phyloP scores from a whole-genome alignment of 306 rosid species.

The Oemleria cerasiformis region DNA sequence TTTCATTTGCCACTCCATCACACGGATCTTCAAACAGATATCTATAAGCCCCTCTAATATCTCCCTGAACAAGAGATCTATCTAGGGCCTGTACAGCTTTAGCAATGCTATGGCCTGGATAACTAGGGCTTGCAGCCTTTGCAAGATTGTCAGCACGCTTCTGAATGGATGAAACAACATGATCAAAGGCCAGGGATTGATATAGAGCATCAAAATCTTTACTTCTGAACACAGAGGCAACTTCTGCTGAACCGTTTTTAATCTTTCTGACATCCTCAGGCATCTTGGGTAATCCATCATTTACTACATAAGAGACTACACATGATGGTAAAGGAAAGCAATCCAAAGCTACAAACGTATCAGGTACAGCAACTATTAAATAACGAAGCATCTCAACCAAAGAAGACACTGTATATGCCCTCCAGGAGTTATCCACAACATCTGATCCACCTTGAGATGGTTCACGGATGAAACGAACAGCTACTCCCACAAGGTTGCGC shows the following conservation, averaged over 20 bases:
- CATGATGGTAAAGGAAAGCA: constrained; percentile 86
- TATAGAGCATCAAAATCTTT: constrained; percentile 68
- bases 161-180: constrained; percentile 69
- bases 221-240: constrained; percentile 43
- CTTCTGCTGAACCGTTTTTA: constrained; percentile 54
- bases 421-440: constrained; percentile 83
- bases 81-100: constrained; percentile 77
- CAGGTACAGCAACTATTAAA: constrained; percentile 75
- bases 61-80: constrained; percentile 74
- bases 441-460: constrained; percentile 97
- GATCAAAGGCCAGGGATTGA: constrained; percentile 67
- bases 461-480: constrained; percentile 68
- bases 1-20: constrained; percentile 57
- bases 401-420: constrained; percentile 74
- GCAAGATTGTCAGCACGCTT: constrained; percentile 62
- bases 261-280: constrained; percentile 56
- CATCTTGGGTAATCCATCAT: constrained; percentile 66
- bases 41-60: constrained; percentile 55
- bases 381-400: constrained; percentile 89
- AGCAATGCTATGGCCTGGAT: constrained; percentile 69
- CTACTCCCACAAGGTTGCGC: constrained; percentile 71
- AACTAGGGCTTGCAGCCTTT: constrained; percentile 69
- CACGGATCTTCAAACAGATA: constrained; percentile 75
- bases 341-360: constrained; percentile 89
- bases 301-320: constrained; percentile 57